Base-by-base conservation (phyloP, 345 rosid genomes). In the Clarkia xantiana region DNA sequence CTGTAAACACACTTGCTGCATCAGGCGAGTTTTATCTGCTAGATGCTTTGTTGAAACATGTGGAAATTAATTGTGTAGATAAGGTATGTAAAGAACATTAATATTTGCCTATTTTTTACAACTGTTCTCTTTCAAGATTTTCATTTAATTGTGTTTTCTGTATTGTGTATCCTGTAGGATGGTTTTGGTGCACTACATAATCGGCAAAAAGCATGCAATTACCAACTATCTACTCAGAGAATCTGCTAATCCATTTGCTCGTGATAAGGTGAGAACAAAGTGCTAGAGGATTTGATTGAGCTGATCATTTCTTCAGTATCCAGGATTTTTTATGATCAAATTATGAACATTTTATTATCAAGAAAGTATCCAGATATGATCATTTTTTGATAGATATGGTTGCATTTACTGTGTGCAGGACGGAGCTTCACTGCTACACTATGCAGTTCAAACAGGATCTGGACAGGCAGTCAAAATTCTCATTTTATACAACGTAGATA, bases 391-490 rank as follows among this genome's bases (percentile, higher is more conserved):
- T 1, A 4, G 10, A 15, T 45, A 22, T 15, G 18, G 18, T 22
- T 22, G 25, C 25, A 22, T 22, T 22, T 22, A 5, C 25, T 22
- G 25, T 22, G 2, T 42, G 22, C 66, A 91, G 98, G 93, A 86
- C 49, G 96, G 94, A 16, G 98, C 94, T 38, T 70, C 85, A 47
- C 76, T 86, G 70, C 61, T 90, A 76, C 98, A 90, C 72, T 79
- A 86, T 76, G 98, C 96, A 51, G 96, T 90, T 51, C 88, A 67
- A 62, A 67, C 93, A 12, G 93, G 86, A 19, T 86, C 94, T 8
- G 63, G 58, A 65, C 84, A 82, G 44, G 76, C 91, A 1, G 77
- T 90, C 23, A 90, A 90, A 61, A 72, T 77, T 41, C 91, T 90
- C 52, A 64, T 83, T 49, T 54, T 90, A 44, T 90, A 86, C 52